Evolutionary conservation across 352 stramenopile genomes (phyloP).

Genomic region (Phytopythium oedochilum): DNA sequence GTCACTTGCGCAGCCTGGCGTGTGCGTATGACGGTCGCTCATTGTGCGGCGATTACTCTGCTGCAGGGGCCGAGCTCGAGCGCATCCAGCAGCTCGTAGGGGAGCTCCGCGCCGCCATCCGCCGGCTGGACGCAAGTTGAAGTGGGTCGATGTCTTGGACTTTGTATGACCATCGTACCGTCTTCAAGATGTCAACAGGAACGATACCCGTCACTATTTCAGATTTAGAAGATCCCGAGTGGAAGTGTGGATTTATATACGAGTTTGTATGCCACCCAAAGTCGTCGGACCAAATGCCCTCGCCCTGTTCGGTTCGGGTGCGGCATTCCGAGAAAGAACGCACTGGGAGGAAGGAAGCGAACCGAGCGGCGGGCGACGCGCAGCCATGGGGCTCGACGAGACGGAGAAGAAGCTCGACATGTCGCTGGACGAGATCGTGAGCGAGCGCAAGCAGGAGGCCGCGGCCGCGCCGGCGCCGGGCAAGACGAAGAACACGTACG

Average conservation of each 20-base stretch:
- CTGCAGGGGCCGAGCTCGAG: constrained; percentile 26
- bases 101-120: constrained; percentile 23
- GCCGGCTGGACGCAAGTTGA: constrained; percentile 10
- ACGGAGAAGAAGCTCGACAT: constrained; percentile 74
- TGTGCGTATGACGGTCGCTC: no score
- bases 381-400: constrained; percentile 27
- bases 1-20: no score
- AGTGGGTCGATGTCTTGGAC: neutral
- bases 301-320: neutral
- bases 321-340: neutral
- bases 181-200: no score
- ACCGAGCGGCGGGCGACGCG: neutral
- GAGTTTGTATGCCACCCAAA: neutral
- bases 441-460: constrained; percentile 38
- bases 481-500: constrained; percentile 56
- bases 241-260: neutral
- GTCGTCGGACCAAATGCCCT: neutral
- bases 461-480: constrained; percentile 8
- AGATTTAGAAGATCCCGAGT: no score
- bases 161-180: no score
- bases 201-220: no score
- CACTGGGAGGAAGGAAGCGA: constrained; percentile 5
- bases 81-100: constrained; percentile 37
- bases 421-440: constrained; percentile 59
- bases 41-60: no score